Evolutionary conservation across 352 stramenopile species (phyloP), one percentile per base, ranked within the genome.

Genomic region (Phytophthora sansomeana): DNA sequence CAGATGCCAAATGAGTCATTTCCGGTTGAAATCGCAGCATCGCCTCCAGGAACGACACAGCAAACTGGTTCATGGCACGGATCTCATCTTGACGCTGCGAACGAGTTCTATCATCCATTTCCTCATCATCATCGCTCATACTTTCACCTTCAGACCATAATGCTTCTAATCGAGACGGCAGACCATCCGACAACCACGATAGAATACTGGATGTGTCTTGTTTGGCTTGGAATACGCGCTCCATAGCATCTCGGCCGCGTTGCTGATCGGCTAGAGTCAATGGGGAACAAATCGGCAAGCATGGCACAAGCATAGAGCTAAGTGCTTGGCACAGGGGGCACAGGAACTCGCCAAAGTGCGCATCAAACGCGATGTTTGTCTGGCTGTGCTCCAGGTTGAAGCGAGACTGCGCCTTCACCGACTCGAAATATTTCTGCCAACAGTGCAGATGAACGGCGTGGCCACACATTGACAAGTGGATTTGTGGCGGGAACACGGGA

Each of bases 381-480:
- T 91, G 83, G 24, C 69, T 87, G 50, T 93, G 80, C 63, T 91
- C 84, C 16, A 90, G 49, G 33, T 91, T 89, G 56, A 83, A 87
- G 11, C 70, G 75, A 21, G 81, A 89, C 59, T 96, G 85, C 10
- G 89, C 77, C 36, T 74, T 76, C 21, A 97, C 81, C 11, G 89
- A 93, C n/a, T 90, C 82, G 50, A 97, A 94, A 53, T 97, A 98
- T 39, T 91, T 90, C 24, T 90, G 70, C 85, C 89, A 95, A 54
- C 93, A 98, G 4, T 91, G 74, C 29, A 97, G 50, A 53, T 98
- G 93, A 19, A 97, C 90, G 4, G 92, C 92, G 48, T 98, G 93
- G 35, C 92, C 91, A 72, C 92, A 98, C 10, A 96, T 67, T 24
- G 77, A 94, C 19, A 93, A 72, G 63, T 85, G 93, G 58, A 90